Evolutionary conservation across 2,329 filamentous ascomycete genomes (phyloP), one percentile per base, ranked within the genome.

Genomic region (Gnomoniopsis smithogilvyi): DNA sequence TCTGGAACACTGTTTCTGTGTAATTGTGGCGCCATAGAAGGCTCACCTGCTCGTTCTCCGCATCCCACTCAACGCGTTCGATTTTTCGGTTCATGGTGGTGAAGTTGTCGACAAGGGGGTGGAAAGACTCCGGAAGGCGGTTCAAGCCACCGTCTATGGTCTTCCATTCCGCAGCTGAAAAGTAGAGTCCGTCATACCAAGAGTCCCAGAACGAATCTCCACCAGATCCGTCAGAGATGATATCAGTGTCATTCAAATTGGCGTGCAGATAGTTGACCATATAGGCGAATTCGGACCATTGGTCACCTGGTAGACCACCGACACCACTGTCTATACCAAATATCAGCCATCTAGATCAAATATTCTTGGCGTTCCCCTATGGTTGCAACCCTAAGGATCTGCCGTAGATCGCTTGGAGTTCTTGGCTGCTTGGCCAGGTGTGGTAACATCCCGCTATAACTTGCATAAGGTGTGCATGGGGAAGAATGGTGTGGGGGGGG

Each of bases 221-320:
- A 2, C 76, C 69, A 21, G 72, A 75, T 7, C 78, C 78, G 1
- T 78, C 77, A 30, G 64, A 63, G 7, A 70, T 66, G 6, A 81
- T 73, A 63, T 88, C 82, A 1, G 80, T 84, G 64, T 80, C 78
- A 65, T 86, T 84, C 12, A 80, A 71, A 43, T 72, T 75, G 15
- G 77, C 76, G 15, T 80, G 78, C 11, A 89, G 75, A 34, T 81
- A 78, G 67, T 88, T 85, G 19, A 80, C 78, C 56, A 88, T 72
- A 64, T 86, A 90, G 1, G 77, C 82, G 22, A 84, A 83, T 64
- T 89, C 86, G 14, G 85, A 88, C 79, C 83, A 90, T 54, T 82
- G 75, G 66, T 89, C 86, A 19, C 85, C 79, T 2, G 81, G 82
- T 6, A 74, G 65, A 8, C 74, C 76, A 17, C 66, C 67, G 0